phyloP scores from a whole-genome alignment of 768 basidiomycete species.

The Boletus tylopilopsis region DNA sequence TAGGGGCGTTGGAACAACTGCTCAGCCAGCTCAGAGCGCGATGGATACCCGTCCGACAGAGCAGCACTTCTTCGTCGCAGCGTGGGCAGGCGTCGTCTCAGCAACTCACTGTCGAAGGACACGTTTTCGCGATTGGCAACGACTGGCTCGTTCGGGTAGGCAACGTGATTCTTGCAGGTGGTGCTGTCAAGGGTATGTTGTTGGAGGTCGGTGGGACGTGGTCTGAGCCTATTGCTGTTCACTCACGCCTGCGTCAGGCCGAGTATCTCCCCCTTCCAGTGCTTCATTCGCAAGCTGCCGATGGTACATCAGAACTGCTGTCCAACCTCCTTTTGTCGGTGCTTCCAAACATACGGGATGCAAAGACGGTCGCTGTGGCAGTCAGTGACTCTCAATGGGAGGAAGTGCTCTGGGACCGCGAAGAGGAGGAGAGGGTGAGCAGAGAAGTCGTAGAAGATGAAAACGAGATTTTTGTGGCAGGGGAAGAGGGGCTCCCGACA shows the following conservation, averaged over 20 bases:
- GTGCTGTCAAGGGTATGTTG: conserved; percentile 78
- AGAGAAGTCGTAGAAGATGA: conserved; percentile 19
- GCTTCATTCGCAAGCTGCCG: conserved; percentile 58
- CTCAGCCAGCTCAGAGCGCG: conserved; percentile 69
- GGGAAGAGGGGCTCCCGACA: conserved; percentile 49
- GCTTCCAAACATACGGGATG: conserved; percentile 68
- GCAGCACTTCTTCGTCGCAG: conserved; percentile 35
- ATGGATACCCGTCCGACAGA: conserved; percentile 68
- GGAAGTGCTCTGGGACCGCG: conserved; percentile 73
- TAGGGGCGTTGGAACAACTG: conserved; percentile 71
- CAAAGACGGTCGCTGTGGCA: conserved; percentile 73
- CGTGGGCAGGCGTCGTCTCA: conserved; percentile 50
- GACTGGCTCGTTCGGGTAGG: conserved; percentile 83
- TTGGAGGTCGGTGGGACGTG: conserved; percentile 53
- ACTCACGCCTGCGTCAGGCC: conserved; percentile 44
- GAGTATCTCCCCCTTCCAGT: conserved; percentile 78
- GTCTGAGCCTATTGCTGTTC: not conserved
- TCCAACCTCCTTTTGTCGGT: conserved; percentile 73
- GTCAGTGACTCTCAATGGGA: conserved; percentile 79
- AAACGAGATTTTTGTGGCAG: conserved; percentile 61
- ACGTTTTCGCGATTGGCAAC: conserved; percentile 69
- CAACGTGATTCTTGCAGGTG: conserved; percentile 72
- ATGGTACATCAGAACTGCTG: conserved; percentile 69
- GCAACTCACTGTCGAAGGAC: conserved; percentile 71
- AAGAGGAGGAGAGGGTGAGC: conserved; percentile 48